Conservation (phyloP, 306 rosid genomes). For the Quercus gilva region DNA sequence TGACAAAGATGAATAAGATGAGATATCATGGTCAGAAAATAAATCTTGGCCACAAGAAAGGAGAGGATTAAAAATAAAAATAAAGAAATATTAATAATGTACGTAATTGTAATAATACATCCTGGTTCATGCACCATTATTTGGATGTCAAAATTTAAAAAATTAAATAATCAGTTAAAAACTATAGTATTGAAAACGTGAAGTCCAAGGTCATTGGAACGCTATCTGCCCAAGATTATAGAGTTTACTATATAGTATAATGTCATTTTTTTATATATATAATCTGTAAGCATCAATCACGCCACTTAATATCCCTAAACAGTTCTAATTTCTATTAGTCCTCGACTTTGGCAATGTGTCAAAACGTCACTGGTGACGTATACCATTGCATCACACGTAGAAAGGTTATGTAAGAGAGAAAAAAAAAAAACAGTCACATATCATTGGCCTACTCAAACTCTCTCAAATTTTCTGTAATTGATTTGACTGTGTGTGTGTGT, state of each 20-base stretch:
- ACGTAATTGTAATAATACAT: background rate
- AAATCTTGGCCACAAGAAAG: background rate
- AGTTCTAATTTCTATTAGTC: background rate
- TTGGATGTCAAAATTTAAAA: no score
- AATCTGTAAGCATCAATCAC: slow-evolving; percentile 6
- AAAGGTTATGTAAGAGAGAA: background rate
- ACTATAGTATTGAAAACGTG: background rate
- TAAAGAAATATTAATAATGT: background rate
- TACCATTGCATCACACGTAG: background rate
- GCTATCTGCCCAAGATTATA: background rate
- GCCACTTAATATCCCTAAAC: slow-evolving; percentile 4
- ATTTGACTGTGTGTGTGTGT: background rate
- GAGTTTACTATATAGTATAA: background rate
- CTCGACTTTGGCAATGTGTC: background rate
- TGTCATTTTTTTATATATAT: background rate
- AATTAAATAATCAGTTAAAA: background rate
- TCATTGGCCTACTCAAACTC: background rate
- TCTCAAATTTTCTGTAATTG: background rate
- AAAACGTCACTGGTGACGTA: slow-evolving; percentile 6
- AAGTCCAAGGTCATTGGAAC: background rate
- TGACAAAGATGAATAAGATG: background rate
- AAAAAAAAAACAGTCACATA: background rate
- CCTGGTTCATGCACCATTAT: background rate
- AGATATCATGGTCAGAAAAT: background rate
- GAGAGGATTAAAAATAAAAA: background rate